Base-by-base conservation (phyloP, 208 protist species). In the Kentomonas sorsogonicus region DNA sequence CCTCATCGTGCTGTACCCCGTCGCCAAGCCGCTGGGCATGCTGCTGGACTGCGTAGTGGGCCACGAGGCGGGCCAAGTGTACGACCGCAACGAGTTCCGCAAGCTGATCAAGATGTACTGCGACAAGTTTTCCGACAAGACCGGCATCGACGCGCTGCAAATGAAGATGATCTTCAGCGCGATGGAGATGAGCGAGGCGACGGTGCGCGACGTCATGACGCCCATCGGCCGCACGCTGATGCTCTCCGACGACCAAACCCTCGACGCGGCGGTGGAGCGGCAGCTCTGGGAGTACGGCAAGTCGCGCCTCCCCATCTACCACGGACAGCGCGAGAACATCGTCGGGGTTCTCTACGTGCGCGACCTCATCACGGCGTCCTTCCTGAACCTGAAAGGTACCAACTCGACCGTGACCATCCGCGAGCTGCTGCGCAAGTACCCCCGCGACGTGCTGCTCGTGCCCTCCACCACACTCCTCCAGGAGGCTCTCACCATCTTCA, bases 311-410 rank as follows among this genome's bases (percentile, higher is more conserved):
- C 86, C 86, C 1, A 66, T 93, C 1, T 89, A 86, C 61, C 41
- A 68, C n/a, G 20, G 47, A 13, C 47, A 30, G 15, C 63, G 64
- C 3, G 53, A 52, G 23, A 58, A 73, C 46, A 79, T 93, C 51
- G 72, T 86, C 31, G 85, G 85, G 4, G 60, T 93, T 7, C 66
- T 93, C 23, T 93, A 83, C 54, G 78, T 93, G 16, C 81, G 82
- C 51, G 78, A 86, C 33, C 66, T 93, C 16, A 71, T 93, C 51
- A 63, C 59, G 40, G 61, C 82, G 5, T 51, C 63, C 9, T 63
- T 69, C 18, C 54, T 80, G 18, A 30, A 66, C 55, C 57, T 54
- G 20, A 59, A 83, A 25, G 50, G 50, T 7, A 38, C 43, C 50
- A 53, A 30, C 7, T 11, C 72, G 55, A 87, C 73, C 2, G 72